Evolutionary conservation across 2,329 filamentous ascomycete species (phyloP).

Genomic region (Pestalotiopsis fici): DNA sequence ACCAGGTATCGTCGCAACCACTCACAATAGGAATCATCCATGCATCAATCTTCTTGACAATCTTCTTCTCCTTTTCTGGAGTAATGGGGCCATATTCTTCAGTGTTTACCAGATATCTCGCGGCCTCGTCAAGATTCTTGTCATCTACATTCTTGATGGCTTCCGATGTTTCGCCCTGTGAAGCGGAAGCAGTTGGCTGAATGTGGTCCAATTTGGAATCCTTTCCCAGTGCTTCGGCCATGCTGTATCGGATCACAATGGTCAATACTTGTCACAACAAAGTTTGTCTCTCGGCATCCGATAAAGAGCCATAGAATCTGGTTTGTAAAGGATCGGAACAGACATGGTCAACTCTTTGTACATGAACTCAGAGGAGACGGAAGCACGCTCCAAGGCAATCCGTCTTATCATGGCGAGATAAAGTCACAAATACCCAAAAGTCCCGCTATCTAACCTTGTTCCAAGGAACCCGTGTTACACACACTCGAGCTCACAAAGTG

Average conservation of each 20-base stretch:
- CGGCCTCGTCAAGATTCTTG: constrained; percentile 18
- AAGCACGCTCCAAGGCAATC: neutral
- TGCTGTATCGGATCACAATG: neutral
- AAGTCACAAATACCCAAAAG: neutral
- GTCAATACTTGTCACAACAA: neutral
- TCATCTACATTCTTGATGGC: constrained; percentile 15
- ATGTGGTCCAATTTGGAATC: neutral
- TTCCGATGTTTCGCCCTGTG: constrained; percentile 11
- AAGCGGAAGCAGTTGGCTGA: neutral
- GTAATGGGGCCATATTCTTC: constrained; percentile 26
- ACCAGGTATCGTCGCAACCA: neutral
- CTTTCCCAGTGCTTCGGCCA: neutral
- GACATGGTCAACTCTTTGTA: neutral
- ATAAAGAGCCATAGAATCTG: too few species aligned
- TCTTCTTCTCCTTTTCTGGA: constrained; percentile 26
- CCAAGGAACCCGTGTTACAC: neutral
- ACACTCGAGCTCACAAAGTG: neutral
- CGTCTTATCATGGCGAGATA: neutral
- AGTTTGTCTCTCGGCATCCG: neutral
- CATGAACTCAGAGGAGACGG: neutral
- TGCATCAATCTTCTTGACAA: constrained; percentile 27
- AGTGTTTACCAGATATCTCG: constrained; percentile 19
- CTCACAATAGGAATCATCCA: constrained; percentile 28
- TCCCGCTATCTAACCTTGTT: neutral
- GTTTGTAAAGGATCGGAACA: neutral